phyloP scores from a whole-genome alignment of 495 filamentous ascomycete species.

The Neurospora tetrasperma region DNA sequence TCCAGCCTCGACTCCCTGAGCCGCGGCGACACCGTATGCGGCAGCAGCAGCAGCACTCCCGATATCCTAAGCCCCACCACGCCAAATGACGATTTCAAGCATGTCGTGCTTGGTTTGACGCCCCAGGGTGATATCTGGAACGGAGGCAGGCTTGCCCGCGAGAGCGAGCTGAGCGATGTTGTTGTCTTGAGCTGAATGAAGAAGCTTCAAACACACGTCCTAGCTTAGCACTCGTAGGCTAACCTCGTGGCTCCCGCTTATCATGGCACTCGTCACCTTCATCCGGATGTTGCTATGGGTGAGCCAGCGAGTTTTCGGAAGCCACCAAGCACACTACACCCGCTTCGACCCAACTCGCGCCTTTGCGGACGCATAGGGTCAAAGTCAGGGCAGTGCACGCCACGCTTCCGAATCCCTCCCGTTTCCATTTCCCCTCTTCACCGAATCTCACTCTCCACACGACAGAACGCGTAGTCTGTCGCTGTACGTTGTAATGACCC shows the following conservation, averaged over 20 bases:
- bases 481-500: neutral
- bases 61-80: slow-evolving; percentile 33
- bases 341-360: neutral
- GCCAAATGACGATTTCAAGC: slow-evolving; percentile 18
- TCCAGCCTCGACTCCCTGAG: slow-evolving; percentile 28
- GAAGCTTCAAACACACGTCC: neutral
- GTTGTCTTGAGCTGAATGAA: slow-evolving; percentile 16
- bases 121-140: slow-evolving; percentile 24
- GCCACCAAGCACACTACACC: neutral
- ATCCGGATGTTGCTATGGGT: neutral
- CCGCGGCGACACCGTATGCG: slow-evolving; percentile 24
- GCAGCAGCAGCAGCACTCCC: slow-evolving; percentile 26
- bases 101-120: slow-evolving; percentile 13
- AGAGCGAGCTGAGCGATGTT: slow-evolving; percentile 24
- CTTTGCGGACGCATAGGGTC: neutral
- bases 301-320: neutral
- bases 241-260: neutral
- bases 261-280: neutral
- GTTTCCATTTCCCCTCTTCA: neutral
- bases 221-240: neutral
- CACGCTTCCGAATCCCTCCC: neutral
- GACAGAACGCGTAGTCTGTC: neutral
- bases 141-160: slow-evolving; percentile 12
- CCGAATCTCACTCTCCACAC: neutral
- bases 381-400: neutral